Evolutionary conservation across 2,329 filamentous ascomycete species (phyloP), one percentile per base, ranked within the genome.

Genomic region (Cercospora janseana): DNA sequence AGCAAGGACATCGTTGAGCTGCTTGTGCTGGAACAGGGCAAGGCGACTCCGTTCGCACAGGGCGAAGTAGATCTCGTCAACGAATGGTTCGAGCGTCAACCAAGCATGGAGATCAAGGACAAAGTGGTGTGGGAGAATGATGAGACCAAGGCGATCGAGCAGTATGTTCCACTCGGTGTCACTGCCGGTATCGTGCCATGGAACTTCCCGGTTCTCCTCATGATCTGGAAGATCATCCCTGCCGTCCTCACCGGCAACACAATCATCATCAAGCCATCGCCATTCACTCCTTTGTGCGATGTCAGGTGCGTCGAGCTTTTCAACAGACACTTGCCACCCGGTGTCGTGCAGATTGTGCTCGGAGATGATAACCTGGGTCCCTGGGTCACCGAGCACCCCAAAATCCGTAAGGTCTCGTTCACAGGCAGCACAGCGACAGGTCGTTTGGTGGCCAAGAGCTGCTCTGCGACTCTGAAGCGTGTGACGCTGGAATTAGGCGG

Each of bases 221-320:
- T 71, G 6, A 65, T 70, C 3, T 70, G 71, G 32, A 83, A 84
- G 63, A 69, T 96, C 53, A 82, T 96, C 56, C 91, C 91, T 13
- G 90, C 91, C 9, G 77, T 96, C 37, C 78, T 95, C 32, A 82
- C 88, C 21, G 91, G 91, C 31, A 95, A 95, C 72, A 84, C 86
- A 2, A 87, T 95, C 52, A 91, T 96, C 54, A 74, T 96, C 52
- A 96, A 95, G 74, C 91, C 91, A 18, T 95, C 89, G 5, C 91
- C 91, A 6, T 91, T 95, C 71, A 95, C 91, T 2, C 91, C 91
- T 8, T 32, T 55, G 12, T 52, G 49, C 52, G 52, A 52, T 37
- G 49, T 55, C 2, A 94, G 90, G 0, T 83, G 94, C 56, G 89
- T 82, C 40, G 91, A 96, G 74, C 88, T 88, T 51, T 80, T 94